Conservation (phyloP, 805 yeast species). For the Vanderwaltozyma yarrowii region DNA sequence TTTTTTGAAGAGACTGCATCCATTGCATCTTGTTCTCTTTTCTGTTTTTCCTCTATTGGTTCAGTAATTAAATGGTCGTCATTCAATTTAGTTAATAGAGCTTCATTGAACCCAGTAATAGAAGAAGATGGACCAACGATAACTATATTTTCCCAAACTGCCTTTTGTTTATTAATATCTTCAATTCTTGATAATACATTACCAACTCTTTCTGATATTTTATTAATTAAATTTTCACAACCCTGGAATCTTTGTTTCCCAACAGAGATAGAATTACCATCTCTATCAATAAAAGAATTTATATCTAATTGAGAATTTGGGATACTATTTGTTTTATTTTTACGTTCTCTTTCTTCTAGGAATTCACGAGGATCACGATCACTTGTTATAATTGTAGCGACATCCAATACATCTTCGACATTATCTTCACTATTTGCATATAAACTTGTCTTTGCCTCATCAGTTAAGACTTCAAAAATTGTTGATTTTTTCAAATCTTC, state of each 20-base stretch:
- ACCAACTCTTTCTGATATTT: constrained; percentile 45
- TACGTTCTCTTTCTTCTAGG: constrained; percentile 51
- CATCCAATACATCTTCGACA: constrained; percentile 73
- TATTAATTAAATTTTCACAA: constrained; percentile 45
- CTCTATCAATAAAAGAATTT: constrained; percentile 57
- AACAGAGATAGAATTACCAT: constrained; percentile 48
- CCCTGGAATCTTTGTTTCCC: constrained; percentile 91
- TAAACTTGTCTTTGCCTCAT: constrained; percentile 51
- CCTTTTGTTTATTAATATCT: constrained; percentile 64
- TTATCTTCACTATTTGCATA: constrained; percentile 37
- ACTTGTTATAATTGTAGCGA: constrained; percentile 79
- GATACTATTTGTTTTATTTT: constrained; percentile 27
- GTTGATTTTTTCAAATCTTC: constrained; percentile 65
- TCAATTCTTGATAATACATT: constrained; percentile 45
- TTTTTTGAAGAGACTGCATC: constrained; percentile 25
- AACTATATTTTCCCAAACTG: constrained; percentile 74
- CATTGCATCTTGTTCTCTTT: constrained; percentile 23
- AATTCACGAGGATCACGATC: constrained; percentile 59
- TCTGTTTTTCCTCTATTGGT: constrained; percentile 20
- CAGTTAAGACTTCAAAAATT: constrained; percentile 71
- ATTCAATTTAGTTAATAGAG: constrained; percentile 47
- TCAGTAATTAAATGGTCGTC: constrained; percentile 41
- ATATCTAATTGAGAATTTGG: constrained; percentile 62
- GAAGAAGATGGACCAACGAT: constrained; percentile 69
- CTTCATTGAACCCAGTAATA: constrained; percentile 69